Base-by-base conservation (phyloP, 768 basidiomycete genomes). In the Pisolithus marmoratus region DNA sequence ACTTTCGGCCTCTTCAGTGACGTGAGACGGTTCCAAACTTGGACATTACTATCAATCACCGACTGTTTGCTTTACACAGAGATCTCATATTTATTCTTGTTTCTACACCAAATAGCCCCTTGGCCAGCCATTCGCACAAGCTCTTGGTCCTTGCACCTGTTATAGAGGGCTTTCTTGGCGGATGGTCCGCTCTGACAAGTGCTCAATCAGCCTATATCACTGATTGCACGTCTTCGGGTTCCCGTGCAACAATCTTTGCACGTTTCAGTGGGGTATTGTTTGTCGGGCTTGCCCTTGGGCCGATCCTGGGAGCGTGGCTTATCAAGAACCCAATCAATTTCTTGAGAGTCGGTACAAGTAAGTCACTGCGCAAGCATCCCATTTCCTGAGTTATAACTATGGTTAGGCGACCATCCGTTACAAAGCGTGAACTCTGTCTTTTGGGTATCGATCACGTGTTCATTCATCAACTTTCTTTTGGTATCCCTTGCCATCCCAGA, bases 11-110 rank as follows among this genome's bases (percentile, higher is more conserved):
- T 92, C 2, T 74, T 90, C 49, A 67, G n/a, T 81, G 57, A 87
- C 85, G 92, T 90, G 60, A 51, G 82, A 71, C 52, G 73, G 17
- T 68, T 75, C 59, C 61, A 69, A 15, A 9, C 4, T 20, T 50
- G 17, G 5, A 9, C 71, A 73, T 57, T 14, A 20, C 67, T 24
- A 23, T 44, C 31, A 11, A 20, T 29, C 38, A 19, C 26, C 27
- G 12, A 44, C 26, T 23, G 27, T 48, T 55, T 59, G 19, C 54
- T 38, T 24, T 42, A 55, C 49, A 24, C 58, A 95, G 92, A 68
- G 93, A 95, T 60, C 60, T 84, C 19, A 77, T 80, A 26, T 90
- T 92, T 62, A 75, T 91, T 42, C 74, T 93, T n/a, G 87, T 90
- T 9, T 87, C 90, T 54, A 78, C 76, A 1, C 77, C 81, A 36